These are phyloP conservation scores for Talaromyces liani DNA, from an alignment of 495 filamentous ascomycete species.

Conservation along the genomic window DNA sequence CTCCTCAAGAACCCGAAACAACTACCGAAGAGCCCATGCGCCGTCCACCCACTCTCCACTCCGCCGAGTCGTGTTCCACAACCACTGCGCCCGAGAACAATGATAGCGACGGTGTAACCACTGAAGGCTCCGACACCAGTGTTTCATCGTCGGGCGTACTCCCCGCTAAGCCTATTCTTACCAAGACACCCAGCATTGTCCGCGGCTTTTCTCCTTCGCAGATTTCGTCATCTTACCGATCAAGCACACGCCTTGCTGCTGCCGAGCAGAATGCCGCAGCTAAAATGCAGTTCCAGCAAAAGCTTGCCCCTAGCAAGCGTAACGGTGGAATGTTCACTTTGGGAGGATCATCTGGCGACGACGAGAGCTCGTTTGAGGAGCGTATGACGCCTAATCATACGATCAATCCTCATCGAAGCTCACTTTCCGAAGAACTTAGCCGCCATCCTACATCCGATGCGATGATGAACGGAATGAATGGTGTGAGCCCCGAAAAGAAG, in stretches of 20 bases:
- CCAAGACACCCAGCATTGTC: constrained; percentile 66
- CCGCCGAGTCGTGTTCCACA: constrained; percentile 48
- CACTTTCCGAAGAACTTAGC: constrained; percentile 45
- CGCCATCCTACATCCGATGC: constrained; percentile 19
- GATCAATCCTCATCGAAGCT: constrained; percentile 36
- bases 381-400: constrained; percentile 41
- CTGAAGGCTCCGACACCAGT: constrained; percentile 43
- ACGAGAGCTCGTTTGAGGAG: constrained; percentile 71
- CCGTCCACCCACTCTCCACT: constrained; percentile 22
- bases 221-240: constrained; percentile 66
- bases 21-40: constrained; percentile 12
- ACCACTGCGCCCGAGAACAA: constrained; percentile 42
- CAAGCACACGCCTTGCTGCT: constrained; percentile 47
- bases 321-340: constrained; percentile 67
- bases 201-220: constrained; percentile 81
- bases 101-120: constrained; percentile 31
- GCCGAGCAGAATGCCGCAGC: constrained; percentile 36
- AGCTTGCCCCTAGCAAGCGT: constrained; percentile 42
- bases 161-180: constrained; percentile 32
- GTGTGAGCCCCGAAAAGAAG: constrained; percentile 52
- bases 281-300: constrained; percentile 33
- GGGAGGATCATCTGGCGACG: constrained; percentile 69
- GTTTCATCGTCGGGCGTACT: constrained; percentile 35
- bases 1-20: constrained; percentile 27
- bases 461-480: constrained; percentile 24